phyloP scores from a whole-genome alignment of 169 alveolate species.

The Plasmodium berghei region DNA sequence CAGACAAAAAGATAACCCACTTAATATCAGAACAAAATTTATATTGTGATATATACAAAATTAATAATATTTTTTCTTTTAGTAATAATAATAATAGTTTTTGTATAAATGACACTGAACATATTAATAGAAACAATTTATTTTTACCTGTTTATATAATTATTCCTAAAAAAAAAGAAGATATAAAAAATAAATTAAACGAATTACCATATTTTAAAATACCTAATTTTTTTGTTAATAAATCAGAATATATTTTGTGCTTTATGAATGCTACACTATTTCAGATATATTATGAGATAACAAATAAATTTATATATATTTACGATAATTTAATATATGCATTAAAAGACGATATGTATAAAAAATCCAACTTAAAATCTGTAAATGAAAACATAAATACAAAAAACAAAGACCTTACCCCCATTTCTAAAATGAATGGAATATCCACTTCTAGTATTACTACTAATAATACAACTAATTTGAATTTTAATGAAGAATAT shows the following conservation, averaged over 20 bases:
- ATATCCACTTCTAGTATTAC: too few species aligned
- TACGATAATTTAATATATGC: constrained; percentile 13
- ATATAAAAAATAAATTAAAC: constrained; percentile 26
- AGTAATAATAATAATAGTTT: constrained; percentile 14
- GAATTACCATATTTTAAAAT: constrained; percentile 7
- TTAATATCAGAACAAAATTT: not conserved
- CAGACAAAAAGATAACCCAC: not conserved
- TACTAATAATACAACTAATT: too few species aligned
- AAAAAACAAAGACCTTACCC: too few species aligned
- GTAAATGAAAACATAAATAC: too few species aligned
- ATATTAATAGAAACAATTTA: constrained; percentile 18
- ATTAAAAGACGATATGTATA: not conserved
- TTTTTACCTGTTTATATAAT: constrained; percentile 40
- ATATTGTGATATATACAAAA: constrained; percentile 21
- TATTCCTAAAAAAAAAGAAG: constrained; percentile 13
- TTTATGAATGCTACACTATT: constrained; percentile 59
- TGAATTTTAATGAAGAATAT: not conserved
- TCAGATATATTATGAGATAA: constrained; percentile 41
- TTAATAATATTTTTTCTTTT: constrained; percentile 27
- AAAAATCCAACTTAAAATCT: too few species aligned
- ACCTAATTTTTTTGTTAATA: constrained; percentile 47
- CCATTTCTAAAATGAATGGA: too few species aligned
- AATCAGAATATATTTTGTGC: constrained; percentile 38
- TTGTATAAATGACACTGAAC: constrained; percentile 6
- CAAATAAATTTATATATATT: constrained; percentile 7